Conservation (phyloP, 2,329 filamentous ascomycete genomes). For the Fusarium duplospermum region DNA sequence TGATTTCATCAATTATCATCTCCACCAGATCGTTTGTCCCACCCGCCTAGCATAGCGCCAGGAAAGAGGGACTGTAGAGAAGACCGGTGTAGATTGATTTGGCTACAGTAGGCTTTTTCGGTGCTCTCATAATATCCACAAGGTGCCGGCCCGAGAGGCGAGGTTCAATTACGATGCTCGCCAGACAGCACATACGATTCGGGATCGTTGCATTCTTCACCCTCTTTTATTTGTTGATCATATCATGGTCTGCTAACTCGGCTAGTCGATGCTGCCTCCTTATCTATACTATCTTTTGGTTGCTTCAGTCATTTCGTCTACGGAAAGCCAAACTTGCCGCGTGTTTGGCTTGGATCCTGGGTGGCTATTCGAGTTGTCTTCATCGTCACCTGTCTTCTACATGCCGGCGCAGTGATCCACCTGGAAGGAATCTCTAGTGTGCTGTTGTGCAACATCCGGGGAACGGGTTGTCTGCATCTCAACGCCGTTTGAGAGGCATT, state of each 20-base stretch:
- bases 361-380: background rate
- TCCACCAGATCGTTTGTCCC: background rate
- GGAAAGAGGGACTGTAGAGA: background rate
- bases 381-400: background rate
- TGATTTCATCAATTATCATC: background rate
- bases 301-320: background rate
- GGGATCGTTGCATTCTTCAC: background rate
- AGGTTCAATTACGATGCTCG: background rate
- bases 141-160: background rate
- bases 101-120: background rate
- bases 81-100: background rate
- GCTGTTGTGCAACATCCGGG: too few species aligned
- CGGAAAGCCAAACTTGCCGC: background rate
- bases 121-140: background rate
- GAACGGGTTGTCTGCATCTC: too few species aligned
- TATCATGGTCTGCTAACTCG: background rate
- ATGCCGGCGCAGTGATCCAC: background rate
- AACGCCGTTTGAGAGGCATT: too few species aligned
- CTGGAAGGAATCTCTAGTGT: background rate
- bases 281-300: background rate
- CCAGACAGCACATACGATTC: background rate
- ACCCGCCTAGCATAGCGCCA: background rate
- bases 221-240: background rate
- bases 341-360: background rate
- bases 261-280: background rate